These are phyloP conservation scores for Debaryomyces sp. DNA, from an alignment of 1,139 yeast species.

Conservation along the genomic window DNA sequence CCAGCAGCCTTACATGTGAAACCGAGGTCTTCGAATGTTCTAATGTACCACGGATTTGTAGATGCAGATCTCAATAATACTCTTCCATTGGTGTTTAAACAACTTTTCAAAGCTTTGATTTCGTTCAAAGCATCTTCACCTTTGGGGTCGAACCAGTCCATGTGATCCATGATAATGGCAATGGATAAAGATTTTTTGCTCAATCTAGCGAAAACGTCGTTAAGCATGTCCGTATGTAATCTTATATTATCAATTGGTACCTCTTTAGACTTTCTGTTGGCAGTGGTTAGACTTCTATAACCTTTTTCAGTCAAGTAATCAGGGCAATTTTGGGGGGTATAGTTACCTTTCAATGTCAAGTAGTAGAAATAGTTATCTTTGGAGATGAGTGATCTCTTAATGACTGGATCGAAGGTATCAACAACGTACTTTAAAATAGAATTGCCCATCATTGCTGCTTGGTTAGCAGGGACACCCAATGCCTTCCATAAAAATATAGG, in stretches of 20 bases:
- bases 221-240: constrained; percentile 77
- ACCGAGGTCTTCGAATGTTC: constrained; percentile 66
- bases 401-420: constrained; percentile 78
- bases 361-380: constrained; percentile 79
- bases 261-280: constrained; percentile 25
- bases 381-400: constrained; percentile 63
- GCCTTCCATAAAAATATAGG: constrained; percentile 87
- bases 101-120: constrained; percentile 62
- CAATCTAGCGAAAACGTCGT: constrained; percentile 72
- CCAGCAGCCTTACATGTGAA: constrained; percentile 71
- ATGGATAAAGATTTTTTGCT: constrained; percentile 65
- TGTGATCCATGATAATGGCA: constrained; percentile 87
- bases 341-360: constrained; percentile 63
- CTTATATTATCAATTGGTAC: constrained; percentile 66
- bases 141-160: constrained; percentile 84
- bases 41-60: constrained; percentile 74
- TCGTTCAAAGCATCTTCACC: constrained; percentile 68
- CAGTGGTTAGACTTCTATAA: constrained; percentile 47
- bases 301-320: constrained; percentile 69
- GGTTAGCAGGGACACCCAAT: constrained; percentile 82
- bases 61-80: constrained; percentile 75
- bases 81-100: constrained; percentile 68
- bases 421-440: constrained; percentile 71
- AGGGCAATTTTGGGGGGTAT: constrained; percentile 70
- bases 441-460: constrained; percentile 75